phyloP scores from a whole-genome alignment of 2,329 filamentous ascomycete species.

The Dothidotthia symphoricarpi region DNA sequence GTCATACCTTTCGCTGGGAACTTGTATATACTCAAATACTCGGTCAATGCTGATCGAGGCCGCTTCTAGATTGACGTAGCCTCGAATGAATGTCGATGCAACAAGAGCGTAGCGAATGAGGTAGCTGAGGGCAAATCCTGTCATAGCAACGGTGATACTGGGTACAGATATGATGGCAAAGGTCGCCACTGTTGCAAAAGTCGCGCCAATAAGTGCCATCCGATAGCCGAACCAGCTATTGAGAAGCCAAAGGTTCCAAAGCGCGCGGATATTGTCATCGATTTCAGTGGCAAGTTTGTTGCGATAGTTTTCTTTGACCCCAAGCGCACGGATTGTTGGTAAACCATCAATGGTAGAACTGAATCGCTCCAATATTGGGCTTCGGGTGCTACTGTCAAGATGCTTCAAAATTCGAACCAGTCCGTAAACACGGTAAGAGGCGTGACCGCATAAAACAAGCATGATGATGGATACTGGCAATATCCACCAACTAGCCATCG shows the following conservation, averaged over 20 bases:
- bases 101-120: conserved; percentile 71
- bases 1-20: conserved; percentile 52
- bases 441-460: conserved; percentile 55
- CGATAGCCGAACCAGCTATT: conserved; percentile 76
- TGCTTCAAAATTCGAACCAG: no score
- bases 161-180: conserved; percentile 52
- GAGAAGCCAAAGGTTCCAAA: conserved; percentile 58
- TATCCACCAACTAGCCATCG: no score
- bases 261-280: no score
- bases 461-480: no score
- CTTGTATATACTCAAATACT: conserved; percentile 70
- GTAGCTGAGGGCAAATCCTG: conserved; percentile 74
- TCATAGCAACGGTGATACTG: conserved; percentile 68
- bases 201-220: conserved; percentile 61
- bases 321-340: no score
- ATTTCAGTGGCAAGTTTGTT: no score
- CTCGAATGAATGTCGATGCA: conserved; percentile 62
- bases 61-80: conserved; percentile 66
- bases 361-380: no score
- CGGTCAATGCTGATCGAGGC: conserved; percentile 75
- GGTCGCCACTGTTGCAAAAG: conserved; percentile 66
- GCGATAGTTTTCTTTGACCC: no score
- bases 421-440: not conserved
- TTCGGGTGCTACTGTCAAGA: no score
- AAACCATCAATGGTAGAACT: no score